These are phyloP conservation scores for Botrytis pseudocinerea DNA, from an alignment of 2,329 filamentous ascomycete genomes.

Conservation along the genomic window DNA sequence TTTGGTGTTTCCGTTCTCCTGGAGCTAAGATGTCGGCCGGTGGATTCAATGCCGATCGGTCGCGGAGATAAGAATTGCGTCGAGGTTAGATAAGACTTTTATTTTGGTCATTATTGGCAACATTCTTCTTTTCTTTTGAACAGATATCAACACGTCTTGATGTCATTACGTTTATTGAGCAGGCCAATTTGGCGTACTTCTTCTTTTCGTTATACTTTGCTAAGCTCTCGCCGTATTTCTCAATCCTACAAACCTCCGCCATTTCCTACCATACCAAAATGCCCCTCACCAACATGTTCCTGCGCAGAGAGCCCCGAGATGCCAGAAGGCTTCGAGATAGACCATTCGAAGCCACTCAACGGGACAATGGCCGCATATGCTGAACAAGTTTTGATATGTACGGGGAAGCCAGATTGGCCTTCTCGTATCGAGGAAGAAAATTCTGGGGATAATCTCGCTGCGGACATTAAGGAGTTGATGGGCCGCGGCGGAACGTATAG, in stretches of 20 bases:
- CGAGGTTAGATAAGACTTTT: conserved; percentile 3
- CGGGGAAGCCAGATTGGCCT: conserved; percentile 76
- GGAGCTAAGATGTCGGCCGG: neutral
- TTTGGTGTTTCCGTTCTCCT: neutral
- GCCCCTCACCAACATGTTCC: conserved; percentile 73
- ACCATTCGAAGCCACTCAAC: conserved; percentile 67
- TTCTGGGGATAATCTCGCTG: conserved; percentile 63
- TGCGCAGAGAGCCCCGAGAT: conserved; percentile 68
- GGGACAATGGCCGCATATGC: conserved; percentile 77
- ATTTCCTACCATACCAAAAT: conserved; percentile 45
- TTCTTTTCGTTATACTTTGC: neutral
- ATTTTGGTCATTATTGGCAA: neutral
- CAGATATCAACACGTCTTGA: neutral
- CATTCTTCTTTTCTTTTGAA: neutral
- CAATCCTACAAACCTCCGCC: conserved; percentile 1
- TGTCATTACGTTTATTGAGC: conserved; percentile 1
- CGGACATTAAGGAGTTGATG: conserved; percentile 69
- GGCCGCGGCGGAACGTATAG: conserved; percentile 65
- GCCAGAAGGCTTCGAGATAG: conserved; percentile 71
- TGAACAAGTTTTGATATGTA: conserved; percentile 82
- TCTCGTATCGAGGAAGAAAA: conserved; percentile 84
- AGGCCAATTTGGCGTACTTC: conserved; percentile 5
- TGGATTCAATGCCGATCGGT: too few relatives aligned
- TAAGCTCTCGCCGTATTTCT: conserved; percentile 8
- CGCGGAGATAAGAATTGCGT: neutral